These are phyloP conservation scores for Flaveria ramosissima DNA, from an alignment of 129 eudicot genomes.

Conservation along the genomic window DNA sequence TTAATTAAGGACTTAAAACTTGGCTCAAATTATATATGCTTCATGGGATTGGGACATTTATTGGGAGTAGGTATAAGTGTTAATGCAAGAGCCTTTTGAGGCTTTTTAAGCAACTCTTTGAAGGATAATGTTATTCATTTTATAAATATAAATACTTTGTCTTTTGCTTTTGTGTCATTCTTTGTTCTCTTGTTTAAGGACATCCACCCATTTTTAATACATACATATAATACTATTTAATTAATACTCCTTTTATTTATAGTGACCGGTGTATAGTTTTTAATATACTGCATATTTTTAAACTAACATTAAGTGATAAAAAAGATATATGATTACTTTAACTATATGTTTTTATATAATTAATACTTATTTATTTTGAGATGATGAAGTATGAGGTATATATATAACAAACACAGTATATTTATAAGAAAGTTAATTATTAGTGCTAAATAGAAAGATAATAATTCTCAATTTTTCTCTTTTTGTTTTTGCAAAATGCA, in stretches of 20 bases:
- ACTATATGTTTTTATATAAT: neutral
- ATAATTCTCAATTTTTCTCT: neutral
- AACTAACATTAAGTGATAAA: neutral
- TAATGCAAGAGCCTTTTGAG: slow-evolving; percentile 38
- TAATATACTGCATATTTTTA: neutral
- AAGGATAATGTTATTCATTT: slow-evolving; percentile 29
- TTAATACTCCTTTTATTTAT: neutral
- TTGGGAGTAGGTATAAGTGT: slow-evolving; percentile 40
- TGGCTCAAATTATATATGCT: slow-evolving; percentile 34
- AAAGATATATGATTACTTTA: neutral
- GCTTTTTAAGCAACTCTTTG: slow-evolving; percentile 34
- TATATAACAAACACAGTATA: too few species aligned
- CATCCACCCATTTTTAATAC: slow-evolving; percentile 31
- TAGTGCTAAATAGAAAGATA: too few species aligned
- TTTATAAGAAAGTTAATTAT: too few species aligned
- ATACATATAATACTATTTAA: neutral
- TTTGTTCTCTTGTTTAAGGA: slow-evolving; percentile 31
- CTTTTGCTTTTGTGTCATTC: slow-evolving; percentile 39
- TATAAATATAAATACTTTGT: slow-evolving; percentile 41
- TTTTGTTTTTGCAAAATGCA: neutral
- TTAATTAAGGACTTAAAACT: slow-evolving; percentile 35
- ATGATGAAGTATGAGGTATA: too few species aligned
- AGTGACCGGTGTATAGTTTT: neutral
- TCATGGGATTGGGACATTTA: slow-evolving; percentile 42
- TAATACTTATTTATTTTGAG: too few species aligned